Evolutionary conservation across 1,284 basidiomycete species (phyloP), one percentile per base, ranked within the genome.

Genomic region (Ustilago curta): DNA sequence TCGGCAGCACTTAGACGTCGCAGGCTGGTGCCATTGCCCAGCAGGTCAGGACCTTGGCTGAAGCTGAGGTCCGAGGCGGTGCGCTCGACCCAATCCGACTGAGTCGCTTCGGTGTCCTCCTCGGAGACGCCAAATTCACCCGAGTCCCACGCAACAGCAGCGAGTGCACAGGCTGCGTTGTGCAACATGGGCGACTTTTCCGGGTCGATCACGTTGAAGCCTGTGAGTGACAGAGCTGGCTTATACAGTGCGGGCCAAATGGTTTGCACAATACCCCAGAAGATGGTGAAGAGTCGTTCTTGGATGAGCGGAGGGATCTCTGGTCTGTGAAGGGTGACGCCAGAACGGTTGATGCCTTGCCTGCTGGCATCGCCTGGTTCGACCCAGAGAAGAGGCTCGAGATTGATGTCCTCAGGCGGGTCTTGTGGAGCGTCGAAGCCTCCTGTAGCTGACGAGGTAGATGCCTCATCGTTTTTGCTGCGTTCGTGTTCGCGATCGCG

Each of bases 211-310:
- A 67, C 50, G 51, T 68, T 55, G 61, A 62, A 54, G 35, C 66
- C 59, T 5, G 62, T 59, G 6, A 71, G 59, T 27, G 59, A 64
- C 29, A 77, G 56, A 0, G 59, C 55, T 16, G 66, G 65, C 42
- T 70, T 70, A 51, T 76, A 70, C 8, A 80, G 60, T 4, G 78
- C 49, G 8, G 78, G 78, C 78, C 78, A 80, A 35, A 77, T 65
- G 14, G 62, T 62, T 21, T 65, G 51, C 8, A 77, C 62, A 29
- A 71, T 75, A 23, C 65, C 65, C 70, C 78, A 77, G 32, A 70
- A 73, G 53, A 77, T 66, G 53, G 62, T 63, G 39, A 74, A 80
- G 18, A 78, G 70, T 2, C 70, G 58, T 21, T 75, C 64, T n/a
- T 73, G 65, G 21, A 78, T 66, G 42, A 68, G 65, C 12, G 65